These are phyloP conservation scores for Chalciporus chontae DNA, from an alignment of 768 basidiomycete species.

Conservation along the genomic window DNA sequence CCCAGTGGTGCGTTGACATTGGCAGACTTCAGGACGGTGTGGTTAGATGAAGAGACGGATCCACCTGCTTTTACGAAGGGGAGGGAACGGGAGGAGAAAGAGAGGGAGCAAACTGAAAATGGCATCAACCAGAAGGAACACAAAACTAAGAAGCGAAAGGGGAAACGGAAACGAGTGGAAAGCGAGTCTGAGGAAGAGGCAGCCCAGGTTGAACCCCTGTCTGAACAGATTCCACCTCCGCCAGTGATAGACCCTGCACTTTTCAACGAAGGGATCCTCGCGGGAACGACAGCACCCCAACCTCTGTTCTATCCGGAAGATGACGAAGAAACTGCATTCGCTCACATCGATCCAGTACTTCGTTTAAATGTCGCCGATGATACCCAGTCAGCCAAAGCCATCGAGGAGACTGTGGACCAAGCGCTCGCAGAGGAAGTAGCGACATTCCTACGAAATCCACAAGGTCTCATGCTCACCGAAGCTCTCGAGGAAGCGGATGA, in stretches of 20 bases:
- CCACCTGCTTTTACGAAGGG: constrained; percentile 86
- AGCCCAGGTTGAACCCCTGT: constrained; percentile 7
- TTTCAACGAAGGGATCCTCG: constrained; percentile 65
- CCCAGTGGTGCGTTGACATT: constrained; percentile 82
- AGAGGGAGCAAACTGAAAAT: constrained; percentile 39
- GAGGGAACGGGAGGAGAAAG: constrained; percentile 63
- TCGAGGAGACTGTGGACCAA: constrained; percentile 61
- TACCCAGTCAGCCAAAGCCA: constrained; percentile 28
- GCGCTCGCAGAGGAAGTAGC: constrained; percentile 69
- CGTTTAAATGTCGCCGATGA: constrained; percentile 26
- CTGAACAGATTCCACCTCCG: constrained; percentile 17
- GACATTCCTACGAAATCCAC: constrained; percentile 57
- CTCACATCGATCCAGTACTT: constrained; percentile 58
- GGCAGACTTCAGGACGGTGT: constrained; percentile 84
- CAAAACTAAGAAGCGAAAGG: constrained; percentile 28
- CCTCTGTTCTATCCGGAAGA: constrained; percentile 47
- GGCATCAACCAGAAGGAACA: constrained; percentile 26
- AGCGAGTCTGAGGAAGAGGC: constrained; percentile 34
- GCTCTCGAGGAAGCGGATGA: constrained; percentile 69
- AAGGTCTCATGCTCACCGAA: constrained; percentile 53
- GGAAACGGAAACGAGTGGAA: constrained; percentile 41
- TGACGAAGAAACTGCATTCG: constrained; percentile 35
- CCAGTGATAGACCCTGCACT: constrained; percentile 52
- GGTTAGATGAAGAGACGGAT: constrained; percentile 89
- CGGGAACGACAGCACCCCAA: constrained; percentile 41